Percentiles rank a stretch among this genome's conserved stretches.
Evolutionary conservation across 371 early-diverging fungal genomes (phyloP).

Genomic region (Mortierella sp.): DNA sequence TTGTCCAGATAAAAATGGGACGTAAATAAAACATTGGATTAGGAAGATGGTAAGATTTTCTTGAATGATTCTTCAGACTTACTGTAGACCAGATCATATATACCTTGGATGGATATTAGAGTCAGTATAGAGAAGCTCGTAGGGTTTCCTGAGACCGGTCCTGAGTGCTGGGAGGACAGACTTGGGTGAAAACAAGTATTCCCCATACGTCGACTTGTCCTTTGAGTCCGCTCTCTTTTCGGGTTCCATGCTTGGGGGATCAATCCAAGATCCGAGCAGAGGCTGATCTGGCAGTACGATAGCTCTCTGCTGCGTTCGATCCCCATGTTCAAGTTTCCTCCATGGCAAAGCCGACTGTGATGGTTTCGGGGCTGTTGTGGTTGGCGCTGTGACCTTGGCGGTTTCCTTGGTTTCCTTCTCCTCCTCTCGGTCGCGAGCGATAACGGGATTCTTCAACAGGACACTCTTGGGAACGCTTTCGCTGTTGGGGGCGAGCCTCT

Average conservation of each 20-base stretch:
- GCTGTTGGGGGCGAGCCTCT: not conserved
- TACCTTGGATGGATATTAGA: constrained; percentile 1
- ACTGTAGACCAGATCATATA: not conserved
- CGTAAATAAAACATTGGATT: not conserved
- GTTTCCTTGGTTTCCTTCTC: not conserved
- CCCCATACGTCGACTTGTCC: not conserved
- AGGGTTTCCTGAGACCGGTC: not conserved
- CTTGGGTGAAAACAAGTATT: constrained; percentile 6
- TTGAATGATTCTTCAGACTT: not conserved
- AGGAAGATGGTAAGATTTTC: not conserved
- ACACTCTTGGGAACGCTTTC: not conserved
- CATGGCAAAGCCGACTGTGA: not conserved
- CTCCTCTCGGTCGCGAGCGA: not conserved
- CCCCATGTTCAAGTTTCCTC: not conserved
- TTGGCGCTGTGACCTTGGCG: not conserved
- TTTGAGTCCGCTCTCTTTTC: not conserved
- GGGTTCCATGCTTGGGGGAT: not conserved
- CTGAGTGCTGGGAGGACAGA: constrained; percentile 25
- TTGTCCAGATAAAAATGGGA: not conserved
- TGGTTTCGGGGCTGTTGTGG: not conserved
- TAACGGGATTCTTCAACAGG: not conserved
- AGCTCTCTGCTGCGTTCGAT: not conserved
- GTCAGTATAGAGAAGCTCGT: constrained; percentile 4
- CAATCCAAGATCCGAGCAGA: not conserved
- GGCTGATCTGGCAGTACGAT: not conserved